Evolutionary conservation across 106 monocot genomes (phyloP).

Genomic region (Dendrobium officinale): DNA sequence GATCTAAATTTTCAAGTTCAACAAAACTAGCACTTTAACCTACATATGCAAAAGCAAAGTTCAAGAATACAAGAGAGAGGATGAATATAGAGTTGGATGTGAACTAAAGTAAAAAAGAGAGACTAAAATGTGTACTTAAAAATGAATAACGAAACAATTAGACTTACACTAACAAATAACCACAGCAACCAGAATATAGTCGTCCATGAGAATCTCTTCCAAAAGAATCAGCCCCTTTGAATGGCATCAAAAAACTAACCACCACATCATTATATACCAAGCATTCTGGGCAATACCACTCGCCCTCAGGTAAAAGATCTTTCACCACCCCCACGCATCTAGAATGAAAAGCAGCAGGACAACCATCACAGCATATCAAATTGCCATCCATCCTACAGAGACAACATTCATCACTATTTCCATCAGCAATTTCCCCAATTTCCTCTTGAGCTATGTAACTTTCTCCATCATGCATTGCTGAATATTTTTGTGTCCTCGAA

Average conservation of each 20-base stretch:
- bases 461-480: slow-evolving; percentile 5
- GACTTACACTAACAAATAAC: slow-evolving; percentile 89
- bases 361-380: slow-evolving; percentile 98
- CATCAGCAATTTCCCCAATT: slow-evolving; percentile 38
- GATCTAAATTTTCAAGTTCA: background rate
- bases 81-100: background rate
- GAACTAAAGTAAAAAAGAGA: background rate
- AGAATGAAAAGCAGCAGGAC: slow-evolving; percentile 96
- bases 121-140: background rate
- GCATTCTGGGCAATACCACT: slow-evolving; percentile 96
- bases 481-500: slow-evolving; percentile 20
- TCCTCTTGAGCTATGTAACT: slow-evolving; percentile 14
- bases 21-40: background rate
- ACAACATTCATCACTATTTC: slow-evolving; percentile 85
- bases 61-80: no score
- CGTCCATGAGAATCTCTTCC: slow-evolving; percentile 78
- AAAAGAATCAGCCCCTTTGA: slow-evolving; percentile 62
- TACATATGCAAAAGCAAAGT: no score
- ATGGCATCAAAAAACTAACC: slow-evolving; percentile 28
- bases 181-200: slow-evolving; percentile 60
- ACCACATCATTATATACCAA: slow-evolving; percentile 37
- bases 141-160: background rate
- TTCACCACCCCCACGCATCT: slow-evolving; percentile 76
- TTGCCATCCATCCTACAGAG: slow-evolving; percentile 91
- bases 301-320: slow-evolving; percentile 86